Evolutionary conservation across 352 stramenopile genomes (phyloP), one percentile per base, ranked within the genome.

Genomic region (Phytopythium cucurbitacearum): DNA sequence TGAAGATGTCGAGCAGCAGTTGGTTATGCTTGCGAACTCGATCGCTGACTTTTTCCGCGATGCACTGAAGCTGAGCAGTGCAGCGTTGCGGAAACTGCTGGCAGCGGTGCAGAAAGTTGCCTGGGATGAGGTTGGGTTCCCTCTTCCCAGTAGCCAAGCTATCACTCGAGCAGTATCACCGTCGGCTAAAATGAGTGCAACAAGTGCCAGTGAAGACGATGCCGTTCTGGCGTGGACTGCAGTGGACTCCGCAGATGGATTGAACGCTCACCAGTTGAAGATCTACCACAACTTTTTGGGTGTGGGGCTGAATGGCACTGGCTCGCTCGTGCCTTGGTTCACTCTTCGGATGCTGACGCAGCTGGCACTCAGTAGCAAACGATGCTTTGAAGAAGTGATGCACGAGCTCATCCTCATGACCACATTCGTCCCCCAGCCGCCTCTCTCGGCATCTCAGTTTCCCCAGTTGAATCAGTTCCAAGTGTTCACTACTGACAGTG

Each of bases 1-100:
- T 51, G 85, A 94, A 70, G 85, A 94, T 42, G 79, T 94, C 1
- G 85, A 94, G 48, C 85, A 94, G 59, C 85, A 94, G 51, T 64
- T 94, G 8, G 65, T 87, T 40, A 94, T 94, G 85, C 62, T 94
- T 7, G 77, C 76, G 36, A 87, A 78, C 44, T 92, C 85, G n/a
- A 87, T 94, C n/a, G 61, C 86, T 12, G 85, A 92, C 65, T 88
- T 93, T 36, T 91, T 94, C 44, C 71, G 71, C 11, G 76, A 90
- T 56, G 81, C 77, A 4, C 61, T 87, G 1, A 86, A 89, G 45
- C 52, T 94, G 3, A 88, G 80, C 50, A 83, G 70, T 53, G 51
- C 21, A 7, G 81, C 84, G 3, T 54, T 92, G 16, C 63, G 69
- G 7, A 75, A 76, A 44, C 60, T 94, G 10, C 67, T 91, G 11